Evolutionary conservation across 140 eudicot genomes (phyloP).

Genomic region (Cichorium intybus): DNA sequence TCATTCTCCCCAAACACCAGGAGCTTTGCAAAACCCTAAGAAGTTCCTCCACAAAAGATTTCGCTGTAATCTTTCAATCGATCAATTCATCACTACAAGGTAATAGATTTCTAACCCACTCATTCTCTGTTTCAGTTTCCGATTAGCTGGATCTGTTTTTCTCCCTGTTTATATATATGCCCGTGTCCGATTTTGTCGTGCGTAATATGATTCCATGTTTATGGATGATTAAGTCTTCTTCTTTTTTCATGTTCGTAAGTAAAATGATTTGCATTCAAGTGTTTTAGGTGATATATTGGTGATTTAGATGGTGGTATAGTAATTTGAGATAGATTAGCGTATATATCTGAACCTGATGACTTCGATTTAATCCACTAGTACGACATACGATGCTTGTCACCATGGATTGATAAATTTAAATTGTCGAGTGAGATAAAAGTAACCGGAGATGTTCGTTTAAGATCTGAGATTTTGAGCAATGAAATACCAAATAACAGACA

Average conservation of each 20-base stretch:
- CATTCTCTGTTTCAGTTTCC: neutral
- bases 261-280: neutral
- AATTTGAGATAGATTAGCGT: neutral
- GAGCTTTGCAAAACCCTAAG: neutral
- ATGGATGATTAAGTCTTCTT: neutral
- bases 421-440: neutral
- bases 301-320: neutral
- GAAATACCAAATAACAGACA: neutral
- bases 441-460: neutral
- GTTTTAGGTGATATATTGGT: neutral
- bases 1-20: slow-evolving; percentile 6
- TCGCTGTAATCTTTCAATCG: neutral
- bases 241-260: neutral
- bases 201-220: neutral
- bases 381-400: neutral
- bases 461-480: neutral
- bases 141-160: neutral
- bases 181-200: neutral
- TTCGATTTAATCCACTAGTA: neutral
- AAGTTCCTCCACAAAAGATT: neutral
- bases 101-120: neutral
- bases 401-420: neutral
- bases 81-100: neutral
- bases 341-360: neutral
- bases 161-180: neutral